Evolutionary conservation across 805 yeast genomes (phyloP).

Genomic region (Komagataella phaffii): DNA sequence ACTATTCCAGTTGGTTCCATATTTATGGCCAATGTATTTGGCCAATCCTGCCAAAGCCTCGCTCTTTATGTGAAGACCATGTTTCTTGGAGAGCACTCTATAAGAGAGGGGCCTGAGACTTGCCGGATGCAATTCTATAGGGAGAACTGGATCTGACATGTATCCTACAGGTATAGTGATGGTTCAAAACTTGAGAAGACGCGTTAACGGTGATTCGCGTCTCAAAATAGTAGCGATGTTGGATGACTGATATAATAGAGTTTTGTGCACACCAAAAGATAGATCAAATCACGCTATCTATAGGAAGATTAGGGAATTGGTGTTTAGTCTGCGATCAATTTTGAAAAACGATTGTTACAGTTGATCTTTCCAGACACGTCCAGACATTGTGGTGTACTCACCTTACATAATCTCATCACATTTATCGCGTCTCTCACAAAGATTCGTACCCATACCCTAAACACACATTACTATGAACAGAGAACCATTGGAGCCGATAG

Average conservation of each 20-base stretch:
- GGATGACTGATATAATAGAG: not conserved
- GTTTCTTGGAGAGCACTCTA: slow-evolving; percentile 79
- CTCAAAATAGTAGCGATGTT: not conserved
- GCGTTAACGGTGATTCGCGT: slow-evolving; percentile 1
- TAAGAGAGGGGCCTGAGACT: slow-evolving; percentile 87
- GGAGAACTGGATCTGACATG: slow-evolving; percentile 36
- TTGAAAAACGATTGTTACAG: too few species aligned
- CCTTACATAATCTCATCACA: not conserved
- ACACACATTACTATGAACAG: not conserved
- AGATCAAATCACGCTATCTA: not conserved
- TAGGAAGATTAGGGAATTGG: not conserved
- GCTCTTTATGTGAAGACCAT: slow-evolving; percentile 81
- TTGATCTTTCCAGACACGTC: not conserved
- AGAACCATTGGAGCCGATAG: not conserved
- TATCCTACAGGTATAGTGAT: slow-evolving; percentile 6
- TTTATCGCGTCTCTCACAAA: not conserved
- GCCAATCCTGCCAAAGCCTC: slow-evolving; percentile 68
- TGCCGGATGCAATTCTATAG: slow-evolving; percentile 67
- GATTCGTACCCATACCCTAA: not conserved
- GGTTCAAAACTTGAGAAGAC: not conserved
- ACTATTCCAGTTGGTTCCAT: slow-evolving; percentile 82
- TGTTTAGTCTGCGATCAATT: too few species aligned
- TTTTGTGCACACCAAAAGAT: not conserved
- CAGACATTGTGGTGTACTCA: not conserved
- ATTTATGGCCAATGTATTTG: slow-evolving; percentile 57